phyloP scores from a whole-genome alignment of 768 basidiomycete species.

The Panellus pusillus region DNA sequence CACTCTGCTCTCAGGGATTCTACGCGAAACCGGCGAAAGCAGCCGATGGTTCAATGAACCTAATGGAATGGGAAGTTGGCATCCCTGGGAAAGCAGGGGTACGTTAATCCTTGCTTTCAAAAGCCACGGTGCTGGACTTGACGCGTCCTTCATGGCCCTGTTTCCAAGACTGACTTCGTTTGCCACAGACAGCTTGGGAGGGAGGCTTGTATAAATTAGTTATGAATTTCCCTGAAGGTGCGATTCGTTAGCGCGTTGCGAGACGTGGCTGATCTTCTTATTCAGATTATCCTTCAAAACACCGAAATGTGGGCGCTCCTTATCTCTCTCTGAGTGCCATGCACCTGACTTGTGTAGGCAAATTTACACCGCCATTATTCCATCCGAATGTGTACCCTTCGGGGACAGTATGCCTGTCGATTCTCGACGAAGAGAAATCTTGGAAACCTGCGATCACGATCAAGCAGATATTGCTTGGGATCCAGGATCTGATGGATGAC shows the following conservation, averaged over 20 bases:
- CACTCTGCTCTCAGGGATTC: slow-evolving; percentile 70
- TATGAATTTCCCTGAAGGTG: slow-evolving; percentile 97
- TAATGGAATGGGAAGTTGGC: slow-evolving; percentile 98
- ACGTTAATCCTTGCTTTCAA: slow-evolving; percentile 35
- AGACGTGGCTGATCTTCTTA: slow-evolving; percentile 7
- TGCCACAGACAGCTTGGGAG: slow-evolving; percentile 88
- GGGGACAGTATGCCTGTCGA: slow-evolving; percentile 96
- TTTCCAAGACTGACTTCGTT: slow-evolving; percentile 17
- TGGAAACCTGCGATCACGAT: slow-evolving; percentile 99
- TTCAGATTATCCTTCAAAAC: slow-evolving; percentile 91
- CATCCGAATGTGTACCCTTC: slow-evolving; percentile 99
- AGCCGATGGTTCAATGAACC: slow-evolving; percentile 90
- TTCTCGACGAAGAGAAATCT: slow-evolving; percentile 96
- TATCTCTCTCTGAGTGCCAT: neutral
- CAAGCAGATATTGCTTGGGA: slow-evolving; percentile 94
- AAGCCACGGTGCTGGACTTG: neutral
- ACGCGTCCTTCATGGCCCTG: slow-evolving; percentile 18
- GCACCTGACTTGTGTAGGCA: slow-evolving; percentile 57
- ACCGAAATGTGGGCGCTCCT: slow-evolving; percentile 72
- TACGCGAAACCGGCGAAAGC: slow-evolving; percentile 92
- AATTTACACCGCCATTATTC: slow-evolving; percentile 94
- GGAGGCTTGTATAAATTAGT: slow-evolving; percentile 90
- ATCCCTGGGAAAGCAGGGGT: slow-evolving; percentile 93
- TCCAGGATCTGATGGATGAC: slow-evolving; percentile 93
- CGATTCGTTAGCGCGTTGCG: slow-evolving; percentile 2